Evolutionary conservation across 2,329 filamentous ascomycete species (phyloP).

Genomic region (Gyromitra esculenta): DNA sequence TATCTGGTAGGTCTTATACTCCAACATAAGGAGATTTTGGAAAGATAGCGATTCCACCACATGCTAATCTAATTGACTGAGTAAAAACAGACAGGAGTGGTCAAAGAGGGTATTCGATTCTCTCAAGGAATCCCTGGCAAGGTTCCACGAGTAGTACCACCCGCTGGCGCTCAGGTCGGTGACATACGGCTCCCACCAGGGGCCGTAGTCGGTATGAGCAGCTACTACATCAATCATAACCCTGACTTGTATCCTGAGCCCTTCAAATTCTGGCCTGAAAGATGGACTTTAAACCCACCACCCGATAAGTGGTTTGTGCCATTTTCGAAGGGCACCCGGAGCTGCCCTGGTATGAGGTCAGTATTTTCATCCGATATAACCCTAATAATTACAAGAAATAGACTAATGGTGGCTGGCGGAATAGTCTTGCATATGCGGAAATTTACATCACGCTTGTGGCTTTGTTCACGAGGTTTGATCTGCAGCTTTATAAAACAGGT

Average conservation of each 20-base stretch:
- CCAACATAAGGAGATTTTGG: not conserved
- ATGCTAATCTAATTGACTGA: not conserved
- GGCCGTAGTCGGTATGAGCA: conserved; percentile 58
- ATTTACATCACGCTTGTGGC: conserved; percentile 59
- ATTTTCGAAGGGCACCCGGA: conserved; percentile 63
- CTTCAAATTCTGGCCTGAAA: conserved; percentile 61
- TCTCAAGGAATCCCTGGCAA: conserved; percentile 59
- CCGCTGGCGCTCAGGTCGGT: conserved; percentile 58
- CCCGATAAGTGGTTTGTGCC: conserved; percentile 61
- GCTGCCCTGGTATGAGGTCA: conserved; percentile 60
- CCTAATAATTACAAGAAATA: not conserved
- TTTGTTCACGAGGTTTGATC: conserved; percentile 54
- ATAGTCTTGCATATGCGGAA: conserved; percentile 59
- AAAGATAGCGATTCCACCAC: not conserved
- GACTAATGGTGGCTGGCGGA: not conserved
- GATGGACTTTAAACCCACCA: conserved; percentile 60
- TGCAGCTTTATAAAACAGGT: conserved; percentile 29
- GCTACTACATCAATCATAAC: conserved; percentile 56
- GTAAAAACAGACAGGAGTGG: conserved; percentile 58
- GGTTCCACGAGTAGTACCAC: conserved; percentile 58
- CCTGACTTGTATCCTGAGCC: conserved; percentile 53
- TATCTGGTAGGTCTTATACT: conserved; percentile 53
- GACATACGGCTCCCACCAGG: conserved; percentile 59
- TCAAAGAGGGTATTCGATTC: conserved; percentile 61
- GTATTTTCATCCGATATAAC: not conserved